Evolutionary conservation across 148 eudicot species (phyloP), one percentile per base, ranked within the genome.

Genomic region (Diospyros kaki): DNA sequence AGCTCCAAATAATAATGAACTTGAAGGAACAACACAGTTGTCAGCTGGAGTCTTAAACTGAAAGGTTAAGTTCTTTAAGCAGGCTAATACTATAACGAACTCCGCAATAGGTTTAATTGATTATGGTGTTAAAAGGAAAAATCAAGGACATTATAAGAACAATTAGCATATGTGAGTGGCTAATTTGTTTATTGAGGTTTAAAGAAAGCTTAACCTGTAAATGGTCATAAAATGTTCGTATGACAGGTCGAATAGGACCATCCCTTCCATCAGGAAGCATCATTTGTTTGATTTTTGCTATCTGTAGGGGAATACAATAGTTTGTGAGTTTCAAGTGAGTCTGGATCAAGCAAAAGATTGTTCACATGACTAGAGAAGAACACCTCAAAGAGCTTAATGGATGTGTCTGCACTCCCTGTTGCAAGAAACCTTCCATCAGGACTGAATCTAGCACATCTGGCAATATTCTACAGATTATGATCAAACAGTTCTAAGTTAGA

Each of bases 321-420:
- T 73, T 45, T 13, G 42, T 9, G 39, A 28, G 28, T 28, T 62
- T 18, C 28, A 61, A 41, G n/a, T 8, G 38, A n/a, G 38, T 40
- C 2, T 39, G 60, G 50, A 3, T 48, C n/a, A 6, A 66, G 59
- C 56, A 42, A 28, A 59, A 6, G 39, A 42, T 15, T 48, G 45
- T 15, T 63, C 44, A 68, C 13, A 11, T 9, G 9, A 68, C 48
- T 39, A 58, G 13, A 73, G 28, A 46, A 68, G 11, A 17, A 80
- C 68, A 93, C 95, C 97, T 93, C 97, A 77, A 90, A 90, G 55
- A 93, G 93, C 78, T 93, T 93, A 71, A 93, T 86, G 78, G 97
- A 93, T 66, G 87, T 82, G 81, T 93, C 97, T 58, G 97, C 87
- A 85, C 97, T 93, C 80, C 97, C 95, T 62, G 95, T 89, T 62